Evolutionary conservation across 2,329 filamentous ascomycete genomes (phyloP).

Genomic region (Fusarium cicatricum): DNA sequence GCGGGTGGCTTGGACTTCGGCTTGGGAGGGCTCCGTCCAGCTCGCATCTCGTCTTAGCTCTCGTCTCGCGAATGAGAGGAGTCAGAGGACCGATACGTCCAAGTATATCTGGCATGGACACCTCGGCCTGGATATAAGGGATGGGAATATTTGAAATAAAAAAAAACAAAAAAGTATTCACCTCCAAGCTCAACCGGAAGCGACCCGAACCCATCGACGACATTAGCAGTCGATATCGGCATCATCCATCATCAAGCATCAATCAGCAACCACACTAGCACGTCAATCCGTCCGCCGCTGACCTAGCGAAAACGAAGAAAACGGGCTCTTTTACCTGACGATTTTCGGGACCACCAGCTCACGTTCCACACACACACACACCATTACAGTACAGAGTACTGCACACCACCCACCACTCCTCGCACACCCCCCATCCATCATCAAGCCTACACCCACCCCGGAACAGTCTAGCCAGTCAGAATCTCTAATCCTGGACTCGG

Average conservation of each 20-base stretch:
- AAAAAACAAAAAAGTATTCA: neutral
- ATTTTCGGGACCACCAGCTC: conserved; percentile 9
- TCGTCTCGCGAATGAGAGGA: conserved; percentile 12
- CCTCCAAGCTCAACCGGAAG: conserved; percentile 20
- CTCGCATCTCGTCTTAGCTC: conserved; percentile 12
- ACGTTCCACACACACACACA: conserved; percentile 8
- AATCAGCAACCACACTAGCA: conserved; percentile 14
- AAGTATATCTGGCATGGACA: conserved; percentile 3
- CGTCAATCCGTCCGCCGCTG: conserved; percentile 22
- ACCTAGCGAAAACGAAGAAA: conserved; percentile 30
- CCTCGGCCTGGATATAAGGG: neutral
- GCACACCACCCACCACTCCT: conserved; percentile 15
- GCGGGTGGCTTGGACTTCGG: conserved; percentile 14
- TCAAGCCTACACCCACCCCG: conserved; percentile 16
- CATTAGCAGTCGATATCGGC: conserved; percentile 28
- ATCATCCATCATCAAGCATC: conserved; percentile 34
- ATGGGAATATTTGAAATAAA: conserved; percentile 30
- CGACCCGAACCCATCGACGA: conserved; percentile 20
- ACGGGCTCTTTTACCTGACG: conserved; percentile 27
- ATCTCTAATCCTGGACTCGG: conserved; percentile 13
- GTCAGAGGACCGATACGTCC: neutral
- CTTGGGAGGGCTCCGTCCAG: conserved; percentile 18
- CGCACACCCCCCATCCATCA: conserved; percentile 1
- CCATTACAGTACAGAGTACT: conserved; percentile 17
- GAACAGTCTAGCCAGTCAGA: conserved; percentile 16